Evolutionary conservation across 2,329 filamentous ascomycete genomes (phyloP).

Genomic region (Cordyceps militaris): DNA sequence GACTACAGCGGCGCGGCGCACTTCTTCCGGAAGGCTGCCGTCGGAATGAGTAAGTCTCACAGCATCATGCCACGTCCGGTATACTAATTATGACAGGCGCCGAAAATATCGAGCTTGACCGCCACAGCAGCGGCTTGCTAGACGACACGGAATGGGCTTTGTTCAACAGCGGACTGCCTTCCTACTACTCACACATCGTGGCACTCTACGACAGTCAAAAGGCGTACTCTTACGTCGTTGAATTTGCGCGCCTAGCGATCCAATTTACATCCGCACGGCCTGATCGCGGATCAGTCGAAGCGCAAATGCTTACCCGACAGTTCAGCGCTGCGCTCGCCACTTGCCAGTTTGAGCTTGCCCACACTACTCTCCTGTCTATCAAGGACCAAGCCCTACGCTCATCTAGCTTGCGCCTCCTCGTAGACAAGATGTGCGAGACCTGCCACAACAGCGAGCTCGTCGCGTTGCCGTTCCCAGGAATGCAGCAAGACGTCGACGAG

Average conservation of each 20-base stretch:
- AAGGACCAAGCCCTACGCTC: slow-evolving; percentile 64
- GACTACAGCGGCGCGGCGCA: slow-evolving; percentile 67
- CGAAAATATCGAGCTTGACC: slow-evolving; percentile 38
- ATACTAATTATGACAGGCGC: slow-evolving; percentile 35
- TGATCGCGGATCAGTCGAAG: slow-evolving; percentile 40
- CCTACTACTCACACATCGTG: slow-evolving; percentile 82
- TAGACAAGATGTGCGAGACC: slow-evolving; percentile 63
- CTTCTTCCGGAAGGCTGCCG: slow-evolving; percentile 76
- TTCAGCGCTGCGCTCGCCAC: slow-evolving; percentile 78
- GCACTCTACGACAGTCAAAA: slow-evolving; percentile 72
- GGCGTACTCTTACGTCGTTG: slow-evolving; percentile 71
- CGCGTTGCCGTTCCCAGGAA: slow-evolving; percentile 67
- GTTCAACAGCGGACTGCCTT: slow-evolving; percentile 65
- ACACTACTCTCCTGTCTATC: slow-evolving; percentile 69
- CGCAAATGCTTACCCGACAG: slow-evolving; percentile 72
- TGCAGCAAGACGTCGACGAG: slow-evolving; percentile 72
- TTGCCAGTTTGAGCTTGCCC: slow-evolving; percentile 74
- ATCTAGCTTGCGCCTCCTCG: slow-evolving; percentile 62
- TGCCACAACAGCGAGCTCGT: slow-evolving; percentile 61
- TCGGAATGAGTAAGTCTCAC: slow-evolving; percentile 65
- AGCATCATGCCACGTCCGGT: background rate
- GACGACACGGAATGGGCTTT: slow-evolving; percentile 66
- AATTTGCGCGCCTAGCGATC: slow-evolving; percentile 72
- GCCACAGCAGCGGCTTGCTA: slow-evolving; percentile 60
- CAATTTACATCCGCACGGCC: slow-evolving; percentile 44